Evolutionary conservation across 1,284 basidiomycete species (phyloP).

Genomic region (Apiotrichum brassicae): DNA sequence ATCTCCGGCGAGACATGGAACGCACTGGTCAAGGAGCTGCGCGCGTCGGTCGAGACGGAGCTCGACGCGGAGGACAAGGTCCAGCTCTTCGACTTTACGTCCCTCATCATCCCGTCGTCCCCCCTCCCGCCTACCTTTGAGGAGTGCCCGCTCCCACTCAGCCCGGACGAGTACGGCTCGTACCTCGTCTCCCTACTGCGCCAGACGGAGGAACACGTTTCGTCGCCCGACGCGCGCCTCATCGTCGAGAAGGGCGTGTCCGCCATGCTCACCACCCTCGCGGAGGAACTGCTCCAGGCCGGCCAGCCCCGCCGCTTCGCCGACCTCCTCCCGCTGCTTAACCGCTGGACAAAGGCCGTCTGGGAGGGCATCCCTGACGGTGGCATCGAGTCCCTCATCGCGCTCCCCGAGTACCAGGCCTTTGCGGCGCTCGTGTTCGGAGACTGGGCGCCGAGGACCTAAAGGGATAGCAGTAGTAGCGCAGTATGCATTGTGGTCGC

Average conservation of each 20-base stretch:
- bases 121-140: constrained; percentile 15
- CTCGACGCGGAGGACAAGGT: constrained; percentile 6
- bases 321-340: constrained; percentile 40
- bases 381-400: constrained; percentile 40
- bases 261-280: constrained; percentile 26
- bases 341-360: constrained; percentile 38
- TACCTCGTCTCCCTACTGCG: constrained; percentile 31
- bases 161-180: constrained; percentile 23
- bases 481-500: too few species aligned
- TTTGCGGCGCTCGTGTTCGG: constrained; percentile 46
- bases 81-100: constrained; percentile 33
- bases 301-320: constrained; percentile 17
- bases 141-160: constrained; percentile 15
- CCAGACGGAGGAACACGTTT: constrained; percentile 36
- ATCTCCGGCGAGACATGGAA: constrained; percentile 37
- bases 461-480: not conserved
- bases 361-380: constrained; percentile 44
- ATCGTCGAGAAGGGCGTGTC: constrained; percentile 37
- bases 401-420: constrained; percentile 37
- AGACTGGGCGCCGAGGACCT: constrained; percentile 37
- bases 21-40: constrained; percentile 31
- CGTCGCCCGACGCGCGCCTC: constrained; percentile 35
- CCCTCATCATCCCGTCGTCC: constrained; percentile 33
- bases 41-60: constrained; percentile 36
- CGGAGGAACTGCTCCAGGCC: constrained; percentile 15